Conservation (phyloP, 1,284 basidiomycete species). For the Cryptococcus maquisensis region DNA sequence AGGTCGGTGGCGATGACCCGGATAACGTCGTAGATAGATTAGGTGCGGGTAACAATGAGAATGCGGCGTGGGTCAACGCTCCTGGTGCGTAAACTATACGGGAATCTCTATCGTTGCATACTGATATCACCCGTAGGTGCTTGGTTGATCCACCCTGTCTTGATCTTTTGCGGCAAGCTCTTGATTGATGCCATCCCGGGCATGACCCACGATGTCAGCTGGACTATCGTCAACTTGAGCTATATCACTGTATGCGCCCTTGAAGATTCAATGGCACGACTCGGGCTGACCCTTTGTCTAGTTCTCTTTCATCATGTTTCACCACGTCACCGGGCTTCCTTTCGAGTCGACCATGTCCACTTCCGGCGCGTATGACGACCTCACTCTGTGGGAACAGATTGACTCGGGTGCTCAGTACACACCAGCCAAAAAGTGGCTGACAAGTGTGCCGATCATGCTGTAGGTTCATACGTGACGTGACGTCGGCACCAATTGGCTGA, state of each 20-base stretch:
- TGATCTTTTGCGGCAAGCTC: slow-evolving; percentile 86
- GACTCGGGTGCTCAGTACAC: slow-evolving; percentile 98
- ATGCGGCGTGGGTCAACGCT: slow-evolving; percentile 97
- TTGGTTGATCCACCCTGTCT: slow-evolving; percentile 94
- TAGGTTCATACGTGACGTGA: slow-evolving; percentile 52
- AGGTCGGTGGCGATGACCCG: slow-evolving; percentile 69
- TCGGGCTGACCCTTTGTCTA: slow-evolving; percentile 40
- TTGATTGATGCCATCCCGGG: slow-evolving; percentile 91
- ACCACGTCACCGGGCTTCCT: slow-evolving; percentile 94
- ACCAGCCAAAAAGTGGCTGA: slow-evolving; percentile 95
- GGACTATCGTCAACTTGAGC: slow-evolving; percentile 88
- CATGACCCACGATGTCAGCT: slow-evolving; percentile 88
- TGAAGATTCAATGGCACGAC: background rate
- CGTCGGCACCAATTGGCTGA: background rate
- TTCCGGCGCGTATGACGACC: slow-evolving; percentile 91
- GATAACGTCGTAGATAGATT: slow-evolving; percentile 74
- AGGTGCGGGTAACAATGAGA: slow-evolving; percentile 79
- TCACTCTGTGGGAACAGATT: slow-evolving; percentile 99
- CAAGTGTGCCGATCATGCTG: slow-evolving; percentile 85
- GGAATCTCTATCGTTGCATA: background rate
- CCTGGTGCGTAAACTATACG: slow-evolving; percentile 63
- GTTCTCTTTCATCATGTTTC: slow-evolving; percentile 98
- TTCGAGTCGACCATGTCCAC: slow-evolving; percentile 69
- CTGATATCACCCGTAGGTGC: slow-evolving; percentile 61
- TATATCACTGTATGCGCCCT: slow-evolving; percentile 75